Percentiles rank a stretch among this genome's conserved stretches.
Conservation (phyloP, 2,329 filamentous ascomycete genomes). For the Gnomoniopsis smithogilvyi region DNA sequence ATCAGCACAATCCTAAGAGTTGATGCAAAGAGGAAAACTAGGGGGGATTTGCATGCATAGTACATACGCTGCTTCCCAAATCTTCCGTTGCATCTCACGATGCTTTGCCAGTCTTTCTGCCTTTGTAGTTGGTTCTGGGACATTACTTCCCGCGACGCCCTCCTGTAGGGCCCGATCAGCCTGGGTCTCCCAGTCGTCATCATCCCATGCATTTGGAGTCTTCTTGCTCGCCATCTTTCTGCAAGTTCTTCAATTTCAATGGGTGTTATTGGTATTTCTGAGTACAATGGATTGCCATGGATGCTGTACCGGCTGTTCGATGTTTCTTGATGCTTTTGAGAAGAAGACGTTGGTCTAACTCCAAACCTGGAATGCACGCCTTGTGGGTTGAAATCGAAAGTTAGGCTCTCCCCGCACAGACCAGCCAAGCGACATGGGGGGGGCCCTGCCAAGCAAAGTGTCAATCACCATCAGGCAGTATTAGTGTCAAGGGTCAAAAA, state of each 20-base stretch:
- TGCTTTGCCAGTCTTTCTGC: slow-evolving; percentile 78
- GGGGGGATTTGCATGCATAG: too few relatives aligned
- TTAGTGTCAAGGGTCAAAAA: not conserved
- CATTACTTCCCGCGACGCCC: slow-evolving; percentile 33
- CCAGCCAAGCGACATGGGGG: not conserved
- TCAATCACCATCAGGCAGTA: not conserved
- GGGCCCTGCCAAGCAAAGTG: not conserved
- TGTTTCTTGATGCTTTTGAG: too few relatives aligned
- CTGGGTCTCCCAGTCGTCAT: slow-evolving; percentile 77
- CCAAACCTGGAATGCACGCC: not conserved
- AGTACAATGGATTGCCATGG: not conserved
- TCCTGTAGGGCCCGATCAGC: slow-evolving; percentile 57
- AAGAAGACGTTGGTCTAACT: not conserved
- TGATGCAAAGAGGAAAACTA: not conserved
- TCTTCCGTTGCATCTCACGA: slow-evolving; percentile 74
- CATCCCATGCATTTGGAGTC: slow-evolving; percentile 78
- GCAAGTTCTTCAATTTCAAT: not conserved
- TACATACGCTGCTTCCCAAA: slow-evolving; percentile 85
- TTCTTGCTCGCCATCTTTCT: slow-evolving; percentile 44
- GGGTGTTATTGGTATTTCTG: not conserved
- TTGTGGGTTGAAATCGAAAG: not conserved
- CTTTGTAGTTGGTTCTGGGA: slow-evolving; percentile 55
- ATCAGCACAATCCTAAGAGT: not conserved
- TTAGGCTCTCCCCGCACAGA: not conserved
- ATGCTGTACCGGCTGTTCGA: not conserved